Evolutionary conservation across 345 rosid species (phyloP).

Genomic region (Populus ilicifolia): DNA sequence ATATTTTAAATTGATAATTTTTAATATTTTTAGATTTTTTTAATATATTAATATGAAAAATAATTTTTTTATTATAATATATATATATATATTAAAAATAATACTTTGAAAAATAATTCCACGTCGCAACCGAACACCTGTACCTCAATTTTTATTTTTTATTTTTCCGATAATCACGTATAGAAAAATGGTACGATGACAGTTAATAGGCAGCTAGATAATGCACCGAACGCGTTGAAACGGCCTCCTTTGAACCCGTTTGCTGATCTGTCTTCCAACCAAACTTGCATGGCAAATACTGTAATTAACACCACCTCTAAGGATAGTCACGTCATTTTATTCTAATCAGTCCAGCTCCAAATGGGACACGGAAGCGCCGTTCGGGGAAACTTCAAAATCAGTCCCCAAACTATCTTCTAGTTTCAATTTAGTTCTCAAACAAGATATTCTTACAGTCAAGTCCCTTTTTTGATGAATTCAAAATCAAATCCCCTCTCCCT

Average conservation of each 20-base stretch:
- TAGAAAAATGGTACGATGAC: background rate
- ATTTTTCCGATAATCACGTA: background rate
- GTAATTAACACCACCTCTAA: background rate
- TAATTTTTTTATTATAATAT: too few relatives aligned
- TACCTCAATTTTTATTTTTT: too few relatives aligned
- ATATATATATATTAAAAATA: too few relatives aligned
- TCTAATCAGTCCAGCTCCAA: too few relatives aligned
- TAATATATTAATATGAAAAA: too few relatives aligned
- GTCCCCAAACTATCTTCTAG: background rate
- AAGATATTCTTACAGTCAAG: background rate
- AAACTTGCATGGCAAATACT: background rate
- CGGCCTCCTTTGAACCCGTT: background rate
- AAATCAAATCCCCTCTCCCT: background rate
- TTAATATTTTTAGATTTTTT: too few relatives aligned
- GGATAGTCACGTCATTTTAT: background rate
- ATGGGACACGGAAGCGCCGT: too few relatives aligned
- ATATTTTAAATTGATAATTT: too few relatives aligned
- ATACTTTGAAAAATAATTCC: too few relatives aligned
- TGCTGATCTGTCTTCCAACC: conserved; percentile 3
- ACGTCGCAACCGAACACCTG: too few relatives aligned
- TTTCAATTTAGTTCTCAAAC: background rate
- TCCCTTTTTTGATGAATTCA: background rate
- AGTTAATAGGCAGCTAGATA: background rate
- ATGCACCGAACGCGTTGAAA: background rate
- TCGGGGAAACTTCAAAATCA: background rate